Percentiles rank a stretch among this genome's conserved stretches.
These are phyloP conservation scores for Exophiala lecanii-corni DNA, from an alignment of 2,329 filamentous ascomycete genomes.

Conservation along the genomic window DNA sequence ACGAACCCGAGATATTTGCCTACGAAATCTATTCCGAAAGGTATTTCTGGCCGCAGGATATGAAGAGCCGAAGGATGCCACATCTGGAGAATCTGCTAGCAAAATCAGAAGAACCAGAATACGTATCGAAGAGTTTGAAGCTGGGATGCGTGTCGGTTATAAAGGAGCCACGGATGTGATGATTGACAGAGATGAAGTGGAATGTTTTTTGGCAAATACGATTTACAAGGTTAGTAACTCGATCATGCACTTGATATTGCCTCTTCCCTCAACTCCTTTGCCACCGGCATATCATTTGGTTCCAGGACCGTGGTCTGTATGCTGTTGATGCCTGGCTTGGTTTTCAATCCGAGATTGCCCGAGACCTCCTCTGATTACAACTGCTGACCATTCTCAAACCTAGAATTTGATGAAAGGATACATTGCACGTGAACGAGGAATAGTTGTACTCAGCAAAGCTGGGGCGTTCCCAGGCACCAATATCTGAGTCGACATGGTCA, in stretches of 20 bases:
- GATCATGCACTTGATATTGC: too few species aligned
- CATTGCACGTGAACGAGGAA: conserved; percentile 83
- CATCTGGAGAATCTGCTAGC: conserved; percentile 34
- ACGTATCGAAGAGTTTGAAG: conserved; percentile 75
- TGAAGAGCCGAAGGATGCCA: conserved; percentile 68
- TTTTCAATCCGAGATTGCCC: conserved; percentile 14
- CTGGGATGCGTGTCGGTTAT: conserved; percentile 72
- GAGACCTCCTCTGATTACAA: conserved; percentile 4
- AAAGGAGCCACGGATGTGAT: conserved; percentile 47
- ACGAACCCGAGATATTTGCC: conserved; percentile 80
- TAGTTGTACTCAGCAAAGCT: conserved; percentile 89
- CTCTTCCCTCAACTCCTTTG: too few species aligned
- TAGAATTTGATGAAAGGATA: conserved; percentile 97
- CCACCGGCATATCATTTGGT: not conserved
- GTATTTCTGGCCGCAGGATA: conserved; percentile 83
- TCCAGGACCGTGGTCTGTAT: not conserved
- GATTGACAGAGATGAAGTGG: conserved; percentile 86
- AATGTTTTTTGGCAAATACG: conserved; percentile 91
- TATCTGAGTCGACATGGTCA: conserved; percentile 47
- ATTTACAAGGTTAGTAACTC: conserved; percentile 79
- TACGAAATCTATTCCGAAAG: conserved; percentile 87
- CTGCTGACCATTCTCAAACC: conserved; percentile 9
- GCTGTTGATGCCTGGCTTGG: not conserved
- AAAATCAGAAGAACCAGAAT: conserved; percentile 66
- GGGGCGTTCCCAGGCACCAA: conserved; percentile 86